Evolutionary conservation across 345 rosid species (phyloP).

Genomic region (Eucalyptus regnans): DNA sequence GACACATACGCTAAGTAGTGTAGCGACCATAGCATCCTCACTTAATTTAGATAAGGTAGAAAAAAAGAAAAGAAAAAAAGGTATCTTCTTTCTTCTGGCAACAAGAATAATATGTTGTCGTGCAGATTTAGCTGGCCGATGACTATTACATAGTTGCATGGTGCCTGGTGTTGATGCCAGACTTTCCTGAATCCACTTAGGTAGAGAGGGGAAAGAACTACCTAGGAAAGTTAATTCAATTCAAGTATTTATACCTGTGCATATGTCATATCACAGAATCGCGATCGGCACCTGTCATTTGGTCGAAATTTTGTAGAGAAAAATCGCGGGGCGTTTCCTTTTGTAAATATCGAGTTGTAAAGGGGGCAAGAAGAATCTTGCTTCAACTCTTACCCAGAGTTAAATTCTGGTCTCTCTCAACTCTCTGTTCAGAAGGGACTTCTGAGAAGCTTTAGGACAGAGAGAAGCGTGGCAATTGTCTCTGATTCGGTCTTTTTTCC

Average conservation of each 20-base stretch:
- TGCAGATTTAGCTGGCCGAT: not conserved
- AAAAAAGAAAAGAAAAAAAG: not conserved
- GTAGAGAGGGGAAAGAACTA: not conserved
- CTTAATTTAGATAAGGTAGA: not conserved
- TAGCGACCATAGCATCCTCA: not conserved
- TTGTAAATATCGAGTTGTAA: constrained; percentile 53
- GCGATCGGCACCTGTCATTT: not conserved
- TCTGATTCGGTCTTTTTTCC: not conserved
- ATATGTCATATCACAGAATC: not conserved
- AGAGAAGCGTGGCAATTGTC: not conserved
- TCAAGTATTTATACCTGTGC: not conserved
- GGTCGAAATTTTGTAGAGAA: constrained; percentile 35
- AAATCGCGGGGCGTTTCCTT: constrained; percentile 23
- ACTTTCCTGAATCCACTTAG: not conserved
- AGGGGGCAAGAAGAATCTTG: not conserved
- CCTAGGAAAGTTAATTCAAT: not conserved
- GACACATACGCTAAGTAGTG: not conserved
- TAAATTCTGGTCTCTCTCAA: not conserved
- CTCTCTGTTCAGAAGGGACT: not conserved
- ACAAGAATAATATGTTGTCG: not conserved
- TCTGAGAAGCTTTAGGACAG: not conserved
- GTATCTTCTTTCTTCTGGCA: not conserved
- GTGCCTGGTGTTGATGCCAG: not conserved
- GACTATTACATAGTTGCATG: not conserved
- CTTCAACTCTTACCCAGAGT: not conserved